phyloP scores from a whole-genome alignment of 1,139 yeast genomes.

The Meyerozyma athensensis region DNA sequence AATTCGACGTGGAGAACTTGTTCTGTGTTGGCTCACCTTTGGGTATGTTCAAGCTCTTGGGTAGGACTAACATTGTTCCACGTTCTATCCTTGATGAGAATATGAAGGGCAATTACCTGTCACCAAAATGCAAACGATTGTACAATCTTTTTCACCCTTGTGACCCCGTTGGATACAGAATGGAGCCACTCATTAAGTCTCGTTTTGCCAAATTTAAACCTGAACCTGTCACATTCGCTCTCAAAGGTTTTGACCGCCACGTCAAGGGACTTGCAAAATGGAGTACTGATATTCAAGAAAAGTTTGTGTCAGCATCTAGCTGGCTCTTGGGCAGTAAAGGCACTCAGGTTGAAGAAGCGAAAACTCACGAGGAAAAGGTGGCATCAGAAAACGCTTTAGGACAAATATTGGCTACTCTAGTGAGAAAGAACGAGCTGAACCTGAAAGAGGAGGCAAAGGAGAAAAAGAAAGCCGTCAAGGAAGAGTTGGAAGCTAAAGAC shows the following conservation, averaged over 20 bases:
- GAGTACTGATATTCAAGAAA: conserved; percentile 43
- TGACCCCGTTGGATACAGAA: conserved; percentile 83
- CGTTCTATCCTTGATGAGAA: conserved; percentile 21
- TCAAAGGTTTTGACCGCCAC: conserved; percentile 43
- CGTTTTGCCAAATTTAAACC: conserved; percentile 56
- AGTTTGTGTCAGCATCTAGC: conserved; percentile 40
- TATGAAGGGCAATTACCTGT: conserved; percentile 15
- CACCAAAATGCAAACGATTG: conserved; percentile 55
- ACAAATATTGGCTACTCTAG: conserved; percentile 36
- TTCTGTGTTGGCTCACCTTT: conserved; percentile 88
- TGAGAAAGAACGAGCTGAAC: conserved; percentile 17
- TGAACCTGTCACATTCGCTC: conserved; percentile 53
- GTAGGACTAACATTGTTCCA: conserved; percentile 49
- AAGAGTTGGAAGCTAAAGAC: conserved; percentile 22
- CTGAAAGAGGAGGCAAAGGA: conserved; percentile 13
- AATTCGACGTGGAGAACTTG: conserved; percentile 68
- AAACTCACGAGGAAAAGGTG: conserved; percentile 10
- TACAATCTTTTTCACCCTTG: conserved; percentile 84
- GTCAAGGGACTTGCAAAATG: conserved; percentile 35
- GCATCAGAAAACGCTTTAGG: conserved; percentile 40
- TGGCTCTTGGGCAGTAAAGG: conserved; percentile 30
- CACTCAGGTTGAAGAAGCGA: conserved; percentile 15
- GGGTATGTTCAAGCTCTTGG: conserved; percentile 75
- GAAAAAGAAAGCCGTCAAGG: conserved; percentile 18
- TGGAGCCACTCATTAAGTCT: conserved; percentile 72